Base-by-base conservation (phyloP, 2,329 filamentous ascomycete species). In the Fusarium sp. region DNA sequence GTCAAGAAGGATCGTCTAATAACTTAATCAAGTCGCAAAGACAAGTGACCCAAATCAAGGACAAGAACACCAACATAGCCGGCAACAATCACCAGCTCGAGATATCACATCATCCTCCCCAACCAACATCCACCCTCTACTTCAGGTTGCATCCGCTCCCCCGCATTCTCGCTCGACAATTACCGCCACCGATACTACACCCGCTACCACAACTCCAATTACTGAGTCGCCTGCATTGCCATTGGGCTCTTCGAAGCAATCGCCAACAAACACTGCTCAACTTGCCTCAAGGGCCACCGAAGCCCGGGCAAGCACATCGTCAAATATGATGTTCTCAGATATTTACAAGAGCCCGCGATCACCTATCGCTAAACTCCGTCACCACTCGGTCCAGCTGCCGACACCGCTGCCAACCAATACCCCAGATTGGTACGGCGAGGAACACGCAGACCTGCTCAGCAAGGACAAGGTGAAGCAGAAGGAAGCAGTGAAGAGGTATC, bases 381-480 rank as follows among this genome's bases (percentile, higher is more conserved):
- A 83, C 61, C 77, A 79, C 48, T 77, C 78, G 28, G 77, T 81
- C 17, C 79, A 78, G 51, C 68, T 81, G n/a, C 77, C 79, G 28
- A 71, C 75, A 70, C 48, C 71, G 79, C 75, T 79, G 75, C 70
- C 79, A 69, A 68, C 77, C 62, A 60, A 67, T 63, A 73, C 77
- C 69, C 79, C 77, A 62, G 80, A 80, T 50, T 84, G 82, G 82
- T 76, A 77, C n/a, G 79, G 82, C 48, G 84, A 90, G 75, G 88
- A 90, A 75, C 88, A 91, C 69, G 85, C 88, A 26, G 90, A 92
- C 77, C 84, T 92, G 11, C 81, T 90, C 56, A 91, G 88, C 79
- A 87, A 85, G 77, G 90, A 92, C 78, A 91, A 91, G 79, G 70
- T 81, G 32, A 90, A 87, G 81, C 89, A 91, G 75, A 92, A 91